A percentile compares a stretch with the other conserved stretches of the same genome.
phyloP scores from a whole-genome alignment of 805 yeast species.

The Pichia occidentalis region DNA sequence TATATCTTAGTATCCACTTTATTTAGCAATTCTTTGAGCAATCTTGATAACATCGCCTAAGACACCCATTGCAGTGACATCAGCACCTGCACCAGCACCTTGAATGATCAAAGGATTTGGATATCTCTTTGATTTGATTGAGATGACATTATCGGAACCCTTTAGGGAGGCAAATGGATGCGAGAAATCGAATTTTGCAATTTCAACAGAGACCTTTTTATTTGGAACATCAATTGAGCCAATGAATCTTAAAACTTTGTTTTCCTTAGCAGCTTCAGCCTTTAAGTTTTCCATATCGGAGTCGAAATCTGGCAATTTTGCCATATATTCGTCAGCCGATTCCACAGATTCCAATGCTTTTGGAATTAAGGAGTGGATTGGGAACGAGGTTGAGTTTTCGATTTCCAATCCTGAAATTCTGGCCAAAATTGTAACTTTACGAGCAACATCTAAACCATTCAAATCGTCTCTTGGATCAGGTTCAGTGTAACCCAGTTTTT shows the following conservation, averaged over 20 bases:
- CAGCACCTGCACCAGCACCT: constrained; percentile 93
- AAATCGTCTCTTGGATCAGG: constrained; percentile 99
- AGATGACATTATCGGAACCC: constrained; percentile 94
- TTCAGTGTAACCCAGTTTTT: constrained; percentile 90
- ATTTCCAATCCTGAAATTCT: constrained; percentile 84
- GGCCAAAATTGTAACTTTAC: constrained; percentile 94
- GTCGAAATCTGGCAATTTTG: constrained; percentile 78
- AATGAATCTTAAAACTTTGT: constrained; percentile 87
- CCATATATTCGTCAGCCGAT: constrained; percentile 72
- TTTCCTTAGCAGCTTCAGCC: constrained; percentile 71
- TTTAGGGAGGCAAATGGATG: constrained; percentile 95
- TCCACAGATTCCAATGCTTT: constrained; percentile 67
- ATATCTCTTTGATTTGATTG: constrained; percentile 88
- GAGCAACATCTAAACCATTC: constrained; percentile 96
- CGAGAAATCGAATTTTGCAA: constrained; percentile 76
- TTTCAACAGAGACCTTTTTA: constrained; percentile 73
- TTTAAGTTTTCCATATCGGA: constrained; percentile 69
- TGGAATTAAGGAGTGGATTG: constrained; percentile 91
- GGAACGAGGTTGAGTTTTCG: constrained; percentile 85
- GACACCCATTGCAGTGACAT: constrained; percentile 72
- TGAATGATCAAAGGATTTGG: constrained; percentile 89
- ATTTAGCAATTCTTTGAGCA: constrained; percentile 71
- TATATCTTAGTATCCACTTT: constrained; percentile 6
- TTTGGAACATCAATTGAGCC: constrained; percentile 79
- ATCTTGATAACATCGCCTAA: constrained; percentile 88